Conservation (phyloP, 1,284 basidiomycete genomes). For the Fistulina hepatica region DNA sequence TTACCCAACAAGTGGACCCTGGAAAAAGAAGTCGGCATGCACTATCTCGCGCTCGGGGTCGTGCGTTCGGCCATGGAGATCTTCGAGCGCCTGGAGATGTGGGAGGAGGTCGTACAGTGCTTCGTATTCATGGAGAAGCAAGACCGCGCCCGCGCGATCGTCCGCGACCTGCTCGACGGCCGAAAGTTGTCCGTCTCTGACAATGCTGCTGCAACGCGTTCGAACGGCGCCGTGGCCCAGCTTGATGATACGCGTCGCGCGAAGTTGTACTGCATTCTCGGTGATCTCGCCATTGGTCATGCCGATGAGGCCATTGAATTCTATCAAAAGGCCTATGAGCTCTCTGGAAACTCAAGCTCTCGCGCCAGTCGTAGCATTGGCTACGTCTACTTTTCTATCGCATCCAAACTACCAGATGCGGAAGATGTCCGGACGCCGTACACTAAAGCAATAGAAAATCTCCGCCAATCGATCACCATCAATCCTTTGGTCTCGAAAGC, state of each 20-base stretch:
- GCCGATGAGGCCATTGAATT: slow-evolving; percentile 53
- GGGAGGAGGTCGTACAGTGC: slow-evolving; percentile 89
- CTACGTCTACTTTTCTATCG: slow-evolving; percentile 55
- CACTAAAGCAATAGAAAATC: slow-evolving; percentile 50
- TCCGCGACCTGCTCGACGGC: slow-evolving; percentile 77
- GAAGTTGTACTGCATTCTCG: slow-evolving; percentile 93
- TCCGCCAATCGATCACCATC: slow-evolving; percentile 72
- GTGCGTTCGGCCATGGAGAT: slow-evolving; percentile 82
- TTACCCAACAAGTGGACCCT: slow-evolving; percentile 87
- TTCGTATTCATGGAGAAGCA: slow-evolving; percentile 71
- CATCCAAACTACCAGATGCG: not conserved
- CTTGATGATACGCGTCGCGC: slow-evolving; percentile 72
- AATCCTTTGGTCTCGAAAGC: slow-evolving; percentile 81
- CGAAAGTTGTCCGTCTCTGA: too few relatives aligned
- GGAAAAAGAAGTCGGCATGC: slow-evolving; percentile 76
- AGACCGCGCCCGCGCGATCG: slow-evolving; percentile 68
- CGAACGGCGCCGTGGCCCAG: slow-evolving; percentile 41
- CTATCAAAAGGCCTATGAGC: slow-evolving; percentile 78
- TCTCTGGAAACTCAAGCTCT: slow-evolving; percentile 72
- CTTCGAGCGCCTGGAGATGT: slow-evolving; percentile 90
- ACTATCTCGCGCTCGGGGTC: slow-evolving; percentile 77
- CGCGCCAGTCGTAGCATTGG: slow-evolving; percentile 89
- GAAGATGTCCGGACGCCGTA: slow-evolving; percentile 44
- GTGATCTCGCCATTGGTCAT: slow-evolving; percentile 62
- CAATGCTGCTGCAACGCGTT: too few relatives aligned